A percentile compares a stretch with the other conserved stretches of the same genome.
Evolutionary conservation across 169 alveolate genomes (phyloP).

Genomic region (Eimeria acervulina): DNA sequence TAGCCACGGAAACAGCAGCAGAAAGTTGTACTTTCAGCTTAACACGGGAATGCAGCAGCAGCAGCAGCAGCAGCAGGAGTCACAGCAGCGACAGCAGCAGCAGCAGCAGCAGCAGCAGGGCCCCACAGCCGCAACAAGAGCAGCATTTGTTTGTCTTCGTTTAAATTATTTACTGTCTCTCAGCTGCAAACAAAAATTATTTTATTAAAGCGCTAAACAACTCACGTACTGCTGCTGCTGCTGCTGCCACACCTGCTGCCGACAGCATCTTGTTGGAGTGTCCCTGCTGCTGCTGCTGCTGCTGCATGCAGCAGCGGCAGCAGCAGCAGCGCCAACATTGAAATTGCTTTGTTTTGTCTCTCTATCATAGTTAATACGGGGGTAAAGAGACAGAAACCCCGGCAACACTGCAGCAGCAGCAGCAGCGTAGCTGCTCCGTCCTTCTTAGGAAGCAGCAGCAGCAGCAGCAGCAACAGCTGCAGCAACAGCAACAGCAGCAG

Average conservation of each 20-base stretch:
- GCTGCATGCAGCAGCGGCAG: no score
- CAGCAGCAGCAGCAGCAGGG: not conserved
- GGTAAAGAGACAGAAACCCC: no score
- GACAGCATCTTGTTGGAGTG: no score
- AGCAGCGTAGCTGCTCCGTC: not conserved
- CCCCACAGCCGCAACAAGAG: not conserved
- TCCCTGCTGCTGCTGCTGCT: no score
- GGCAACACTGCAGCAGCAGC: not conserved
- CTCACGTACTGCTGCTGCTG: no score
- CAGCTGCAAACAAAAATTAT: no score
- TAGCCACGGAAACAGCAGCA: not conserved
- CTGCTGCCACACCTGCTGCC: no score
- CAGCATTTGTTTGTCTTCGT: not conserved
- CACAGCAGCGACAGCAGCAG: not conserved
- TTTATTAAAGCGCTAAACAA: no score
- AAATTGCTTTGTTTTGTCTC: not conserved
- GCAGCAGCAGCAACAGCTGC: not conserved
- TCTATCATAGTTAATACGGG: no score
- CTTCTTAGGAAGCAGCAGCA: not conserved
- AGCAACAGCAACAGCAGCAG: slow-evolving; percentile 26
- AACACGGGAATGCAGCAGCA: not conserved
- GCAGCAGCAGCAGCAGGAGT: not conserved
- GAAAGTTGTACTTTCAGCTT: not conserved
- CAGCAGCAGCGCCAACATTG: no score
- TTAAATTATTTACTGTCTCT: no score